Base-by-base conservation (phyloP, 345 rosid species). In the Boechera retrofracta region DNA sequence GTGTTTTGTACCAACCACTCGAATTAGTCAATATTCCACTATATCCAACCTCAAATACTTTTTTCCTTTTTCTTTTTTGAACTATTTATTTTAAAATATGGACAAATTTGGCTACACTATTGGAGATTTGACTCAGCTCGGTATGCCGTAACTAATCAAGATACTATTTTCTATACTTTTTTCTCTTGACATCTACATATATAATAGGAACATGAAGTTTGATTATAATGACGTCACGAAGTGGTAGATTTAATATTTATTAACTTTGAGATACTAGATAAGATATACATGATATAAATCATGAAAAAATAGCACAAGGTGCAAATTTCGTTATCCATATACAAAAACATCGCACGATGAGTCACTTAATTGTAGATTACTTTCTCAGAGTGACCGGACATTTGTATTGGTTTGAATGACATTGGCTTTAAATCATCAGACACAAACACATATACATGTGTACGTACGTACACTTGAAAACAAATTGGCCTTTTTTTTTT, bases 1-100 rank as follows among this genome's bases (percentile, higher is more conserved):
- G 61, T 71, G 76, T 77, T 55, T 71, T 77, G 62, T 71, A 64
- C 67, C 67, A 71, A 64, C 81, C 71, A 64, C 45, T 70, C 53
- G 45, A 55, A 44, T 71, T 18, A 21, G 57, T 69, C 70, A 76
- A 32, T 64, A 31, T 56, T 44, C 7, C 58, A 77, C 55, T 77
- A 64, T 64, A 64, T 76, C 63, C 31, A 52, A 69, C 56, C 53
- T 18, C 71, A 5, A 24, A 24, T 68, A 26, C 59, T 55, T 21
- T 54, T 68, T 68, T 13, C 54, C 4, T 38, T 42, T 39, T n/a
- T 39, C 1, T 3, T 2, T 24, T 24, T 21, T 33, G 1, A 5
- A 38, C 21, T 35, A 2, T 52, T 8, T 49, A 3, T 16, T 48
- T 48, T 26, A 56, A 32, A 49, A 7, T 15, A 15, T 32, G 60